phyloP scores from a whole-genome alignment of 257 asterid species.

The Anisodus acutangulus region DNA sequence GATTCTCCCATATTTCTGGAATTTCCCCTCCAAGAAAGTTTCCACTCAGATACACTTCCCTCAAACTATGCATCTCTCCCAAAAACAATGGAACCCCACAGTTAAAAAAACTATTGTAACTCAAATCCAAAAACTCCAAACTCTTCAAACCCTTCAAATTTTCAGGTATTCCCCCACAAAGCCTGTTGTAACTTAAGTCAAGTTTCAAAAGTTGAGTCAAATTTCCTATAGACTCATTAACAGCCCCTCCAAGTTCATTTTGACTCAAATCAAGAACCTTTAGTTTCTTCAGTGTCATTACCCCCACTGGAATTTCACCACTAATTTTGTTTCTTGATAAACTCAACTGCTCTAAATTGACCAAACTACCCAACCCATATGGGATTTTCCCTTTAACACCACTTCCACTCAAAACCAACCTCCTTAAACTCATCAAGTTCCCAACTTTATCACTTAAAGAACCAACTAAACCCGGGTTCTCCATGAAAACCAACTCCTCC shows the following conservation, averaged over 20 bases:
- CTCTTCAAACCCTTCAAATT: conserved; percentile 45
- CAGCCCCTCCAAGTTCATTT: conserved; percentile 50
- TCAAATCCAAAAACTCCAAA: conserved; percentile 71
- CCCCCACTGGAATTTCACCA: conserved; percentile 45
- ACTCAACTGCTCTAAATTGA: conserved; percentile 67
- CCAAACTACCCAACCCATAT: conserved; percentile 41
- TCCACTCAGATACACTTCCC: conserved; percentile 70
- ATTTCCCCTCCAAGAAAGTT: conserved; percentile 72
- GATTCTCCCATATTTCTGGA: conserved; percentile 74
- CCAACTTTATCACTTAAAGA: conserved; percentile 50
- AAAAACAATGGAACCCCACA: conserved; percentile 66
- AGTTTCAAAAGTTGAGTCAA: conserved; percentile 58
- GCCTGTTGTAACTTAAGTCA: conserved; percentile 65
- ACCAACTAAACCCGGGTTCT: conserved; percentile 65
- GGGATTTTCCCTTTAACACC: conserved; percentile 53
- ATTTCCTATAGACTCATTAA: conserved; percentile 61
- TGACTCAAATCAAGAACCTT: conserved; percentile 73
- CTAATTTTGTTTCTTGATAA: conserved; percentile 60
- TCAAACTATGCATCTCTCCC: conserved; percentile 59
- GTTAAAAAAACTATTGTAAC: conserved; percentile 55
- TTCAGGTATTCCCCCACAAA: conserved; percentile 70
- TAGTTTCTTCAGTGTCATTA: conserved; percentile 53
- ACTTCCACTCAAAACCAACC: conserved; percentile 67
- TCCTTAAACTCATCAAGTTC: conserved; percentile 40
- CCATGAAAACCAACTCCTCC: conserved; percentile 68